Evolutionary conservation across 2,329 filamentous ascomycete genomes (phyloP).

Genomic region (Penicillium paneum): DNA sequence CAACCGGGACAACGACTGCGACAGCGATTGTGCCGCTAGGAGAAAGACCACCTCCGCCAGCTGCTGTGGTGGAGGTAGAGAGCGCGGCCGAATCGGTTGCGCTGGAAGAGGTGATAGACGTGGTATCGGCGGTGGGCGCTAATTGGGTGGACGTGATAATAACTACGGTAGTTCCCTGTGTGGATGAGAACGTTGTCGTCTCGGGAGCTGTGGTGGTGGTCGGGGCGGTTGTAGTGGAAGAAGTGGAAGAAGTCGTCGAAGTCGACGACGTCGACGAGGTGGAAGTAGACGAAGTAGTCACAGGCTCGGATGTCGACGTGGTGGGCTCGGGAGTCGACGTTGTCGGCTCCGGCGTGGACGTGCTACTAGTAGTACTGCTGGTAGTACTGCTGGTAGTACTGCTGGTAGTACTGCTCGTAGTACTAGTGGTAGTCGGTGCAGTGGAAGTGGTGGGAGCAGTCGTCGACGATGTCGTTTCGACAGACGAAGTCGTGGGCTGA

Average conservation of each 20-base stretch:
- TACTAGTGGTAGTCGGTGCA: slow-evolving; percentile 11
- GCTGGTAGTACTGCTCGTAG: slow-evolving; percentile 11
- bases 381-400: slow-evolving; percentile 14
- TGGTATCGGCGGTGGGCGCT: slow-evolving; percentile 17
- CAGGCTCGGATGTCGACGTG: slow-evolving; percentile 17
- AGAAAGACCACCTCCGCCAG: slow-evolving; percentile 37
- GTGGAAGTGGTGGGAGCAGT: neutral
- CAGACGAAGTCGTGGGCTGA: neutral
- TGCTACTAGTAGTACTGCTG: neutral
- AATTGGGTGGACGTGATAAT: slow-evolving; percentile 8
- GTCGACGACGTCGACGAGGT: slow-evolving; percentile 18
- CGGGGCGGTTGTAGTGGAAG: slow-evolving; percentile 1
- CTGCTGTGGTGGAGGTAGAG: slow-evolving; percentile 24
- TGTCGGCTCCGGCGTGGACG: slow-evolving; percentile 12
- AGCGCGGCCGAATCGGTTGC: slow-evolving; percentile 21
- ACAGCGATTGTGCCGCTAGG: slow-evolving; percentile 74
- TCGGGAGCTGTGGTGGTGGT: slow-evolving; percentile 18
- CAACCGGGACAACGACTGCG: slow-evolving; percentile 90
- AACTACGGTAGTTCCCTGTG: slow-evolving; percentile 13
- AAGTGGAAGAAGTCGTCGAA: slow-evolving; percentile 11
- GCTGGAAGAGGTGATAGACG: slow-evolving; percentile 18
- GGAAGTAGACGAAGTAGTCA: slow-evolving; percentile 18
- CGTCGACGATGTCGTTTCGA: neutral
- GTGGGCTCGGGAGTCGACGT: slow-evolving; percentile 6
- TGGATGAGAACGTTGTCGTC: slow-evolving; percentile 16